Percentiles rank a stretch among this genome's conserved stretches.
These are phyloP conservation scores for Acanthamoeba divionensis DNA, from an alignment of 208 protist species.

Conservation along the genomic window DNA sequence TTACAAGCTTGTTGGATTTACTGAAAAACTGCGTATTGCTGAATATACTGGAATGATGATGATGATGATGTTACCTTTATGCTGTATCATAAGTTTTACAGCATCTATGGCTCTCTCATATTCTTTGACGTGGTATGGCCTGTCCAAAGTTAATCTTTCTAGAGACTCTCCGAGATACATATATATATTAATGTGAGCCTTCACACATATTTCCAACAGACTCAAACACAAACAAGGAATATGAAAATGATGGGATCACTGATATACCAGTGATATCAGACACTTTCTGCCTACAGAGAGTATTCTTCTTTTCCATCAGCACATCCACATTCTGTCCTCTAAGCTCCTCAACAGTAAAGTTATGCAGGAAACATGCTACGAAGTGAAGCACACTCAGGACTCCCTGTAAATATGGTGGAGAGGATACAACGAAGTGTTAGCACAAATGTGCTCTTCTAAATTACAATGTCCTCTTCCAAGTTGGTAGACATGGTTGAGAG, in stretches of 20 bases:
- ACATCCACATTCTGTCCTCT: background rate
- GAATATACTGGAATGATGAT: background rate
- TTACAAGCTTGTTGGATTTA: too few relatives aligned
- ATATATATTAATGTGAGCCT: too few relatives aligned
- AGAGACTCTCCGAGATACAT: too few relatives aligned
- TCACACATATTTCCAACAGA: too few relatives aligned
- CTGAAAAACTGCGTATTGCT: too few relatives aligned
- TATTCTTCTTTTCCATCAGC: constrained; percentile 5
- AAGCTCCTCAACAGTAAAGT: constrained; percentile 29
- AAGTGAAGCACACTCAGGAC: constrained; percentile 43
- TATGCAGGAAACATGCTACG: background rate
- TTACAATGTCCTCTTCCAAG: background rate
- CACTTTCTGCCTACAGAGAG: background rate
- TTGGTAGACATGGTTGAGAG: background rate
- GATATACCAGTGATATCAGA: background rate
- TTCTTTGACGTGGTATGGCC: constrained; percentile 1
- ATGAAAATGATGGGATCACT: too few relatives aligned
- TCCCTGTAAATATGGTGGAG: background rate
- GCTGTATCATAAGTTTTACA: constrained; percentile 7
- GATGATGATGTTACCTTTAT: background rate
- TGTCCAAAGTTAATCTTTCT: background rate
- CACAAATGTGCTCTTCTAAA: background rate
- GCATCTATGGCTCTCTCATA: constrained; percentile 6
- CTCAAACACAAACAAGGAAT: too few relatives aligned
- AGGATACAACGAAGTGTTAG: too few relatives aligned